These are phyloP conservation scores for Xylaria telfairii DNA, from an alignment of 495 filamentous ascomycete genomes.

Conservation along the genomic window DNA sequence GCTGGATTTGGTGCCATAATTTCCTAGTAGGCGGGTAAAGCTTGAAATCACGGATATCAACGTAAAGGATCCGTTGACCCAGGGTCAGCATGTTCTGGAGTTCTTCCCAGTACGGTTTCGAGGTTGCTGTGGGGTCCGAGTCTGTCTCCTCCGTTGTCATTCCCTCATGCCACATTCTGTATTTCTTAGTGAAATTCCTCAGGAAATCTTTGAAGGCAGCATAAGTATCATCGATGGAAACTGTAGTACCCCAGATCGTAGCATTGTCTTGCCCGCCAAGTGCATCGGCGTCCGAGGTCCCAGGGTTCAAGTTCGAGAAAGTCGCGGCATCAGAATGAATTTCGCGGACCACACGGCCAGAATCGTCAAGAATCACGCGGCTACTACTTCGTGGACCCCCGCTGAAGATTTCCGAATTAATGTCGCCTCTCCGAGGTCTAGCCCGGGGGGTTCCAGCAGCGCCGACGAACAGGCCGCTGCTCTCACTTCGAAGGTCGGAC, in stretches of 20 bases:
- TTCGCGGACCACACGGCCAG: slow-evolving; percentile 71
- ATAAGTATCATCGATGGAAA: slow-evolving; percentile 89
- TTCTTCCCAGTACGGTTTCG: slow-evolving; percentile 82
- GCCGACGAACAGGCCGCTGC: slow-evolving; percentile 84
- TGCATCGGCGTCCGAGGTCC: slow-evolving; percentile 88
- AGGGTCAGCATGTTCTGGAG: slow-evolving; percentile 89
- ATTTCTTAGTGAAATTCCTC: slow-evolving; percentile 86
- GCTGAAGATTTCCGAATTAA: slow-evolving; percentile 77
- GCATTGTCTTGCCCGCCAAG: slow-evolving; percentile 80
- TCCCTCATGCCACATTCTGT: slow-evolving; percentile 87
- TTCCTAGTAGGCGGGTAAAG: slow-evolving; percentile 90
- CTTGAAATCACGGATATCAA: slow-evolving; percentile 89
- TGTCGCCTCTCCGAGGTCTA: slow-evolving; percentile 72
- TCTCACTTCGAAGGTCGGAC: slow-evolving; percentile 74
- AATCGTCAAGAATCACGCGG: slow-evolving; percentile 81
- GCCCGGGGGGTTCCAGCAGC: slow-evolving; percentile 62
- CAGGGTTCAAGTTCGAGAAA: slow-evolving; percentile 85
- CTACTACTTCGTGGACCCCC: slow-evolving; percentile 67
- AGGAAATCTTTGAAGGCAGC: slow-evolving; percentile 89
- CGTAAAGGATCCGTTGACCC: slow-evolving; percentile 80
- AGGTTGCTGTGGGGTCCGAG: slow-evolving; percentile 64
- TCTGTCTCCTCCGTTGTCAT: slow-evolving; percentile 77
- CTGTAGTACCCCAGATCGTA: slow-evolving; percentile 97
- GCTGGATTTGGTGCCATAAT: slow-evolving; percentile 91
- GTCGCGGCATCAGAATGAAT: slow-evolving; percentile 77